A percentile compares a stretch with the other conserved stretches of the same genome.
phyloP scores from a whole-genome alignment of 78 protist genomes.

The Chrysochromulina parva region DNA sequence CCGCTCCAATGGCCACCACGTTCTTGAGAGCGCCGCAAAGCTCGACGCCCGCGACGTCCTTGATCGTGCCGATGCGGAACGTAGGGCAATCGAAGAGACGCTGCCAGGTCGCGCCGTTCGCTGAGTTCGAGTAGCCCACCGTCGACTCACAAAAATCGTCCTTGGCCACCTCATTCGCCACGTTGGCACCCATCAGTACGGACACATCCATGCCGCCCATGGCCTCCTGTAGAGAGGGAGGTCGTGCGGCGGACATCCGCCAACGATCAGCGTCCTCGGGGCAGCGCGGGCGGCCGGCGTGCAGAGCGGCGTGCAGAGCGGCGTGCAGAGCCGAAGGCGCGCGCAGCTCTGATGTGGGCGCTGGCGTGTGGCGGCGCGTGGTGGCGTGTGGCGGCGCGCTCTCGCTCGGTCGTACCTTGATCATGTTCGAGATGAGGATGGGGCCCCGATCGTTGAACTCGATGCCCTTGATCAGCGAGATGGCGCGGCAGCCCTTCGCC shows the following conservation, averaged over 20 bases:
- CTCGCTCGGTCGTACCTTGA: background rate
- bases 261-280: too few relatives aligned
- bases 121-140: conserved; percentile 12
- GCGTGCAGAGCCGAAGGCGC: too few relatives aligned
- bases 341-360: too few relatives aligned
- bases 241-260: too few relatives aligned
- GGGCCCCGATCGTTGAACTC: conserved; percentile 20
- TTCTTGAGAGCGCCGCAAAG: conserved; percentile 77
- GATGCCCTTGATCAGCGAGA: conserved; percentile 68
- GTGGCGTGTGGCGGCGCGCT: too few relatives aligned
- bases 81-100: conserved; percentile 30
- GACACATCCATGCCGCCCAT: background rate
- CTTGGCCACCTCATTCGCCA: conserved; percentile 68
- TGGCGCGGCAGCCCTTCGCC: conserved; percentile 31
- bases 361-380: too few relatives aligned
- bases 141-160: conserved; percentile 71
- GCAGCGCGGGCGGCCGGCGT: too few relatives aligned
- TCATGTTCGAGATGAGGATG: conserved; percentile 45
- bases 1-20: conserved; percentile 68
- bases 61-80: conserved; percentile 46
- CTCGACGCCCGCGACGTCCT: conserved; percentile 62
- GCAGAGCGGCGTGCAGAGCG: too few relatives aligned
- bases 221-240: too few relatives aligned
- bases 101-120: conserved; percentile 7
- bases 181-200: conserved; percentile 76